These are phyloP conservation scores for Thelonectria olida DNA, from an alignment of 2,329 filamentous ascomycete genomes.

Conservation along the genomic window DNA sequence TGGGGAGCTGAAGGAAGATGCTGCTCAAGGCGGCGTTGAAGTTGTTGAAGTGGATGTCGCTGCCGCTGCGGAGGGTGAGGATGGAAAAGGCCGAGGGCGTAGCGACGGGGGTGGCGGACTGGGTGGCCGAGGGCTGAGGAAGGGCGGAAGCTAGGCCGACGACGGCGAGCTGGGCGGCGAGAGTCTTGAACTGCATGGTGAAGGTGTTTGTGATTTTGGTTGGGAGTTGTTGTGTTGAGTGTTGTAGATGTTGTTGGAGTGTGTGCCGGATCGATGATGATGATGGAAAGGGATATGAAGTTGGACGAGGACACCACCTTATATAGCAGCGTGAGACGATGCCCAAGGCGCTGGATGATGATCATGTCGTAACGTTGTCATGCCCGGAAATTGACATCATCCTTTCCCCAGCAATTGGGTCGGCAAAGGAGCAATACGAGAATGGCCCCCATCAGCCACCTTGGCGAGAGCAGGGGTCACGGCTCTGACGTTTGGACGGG, in stretches of 20 bases:
- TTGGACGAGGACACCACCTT: neutral
- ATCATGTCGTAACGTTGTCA: neutral
- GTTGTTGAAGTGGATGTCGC: slow-evolving; percentile 55
- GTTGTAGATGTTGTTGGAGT: neutral
- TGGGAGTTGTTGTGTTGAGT: neutral
- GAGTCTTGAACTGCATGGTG: slow-evolving; percentile 39
- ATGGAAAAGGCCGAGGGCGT: slow-evolving; percentile 52
- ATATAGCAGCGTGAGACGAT: neutral
- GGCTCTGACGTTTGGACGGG: neutral
- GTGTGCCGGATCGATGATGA: too few relatives aligned
- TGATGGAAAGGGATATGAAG: too few relatives aligned
- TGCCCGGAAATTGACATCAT: neutral
- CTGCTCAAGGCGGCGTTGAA: slow-evolving; percentile 55
- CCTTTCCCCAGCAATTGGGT: neutral
- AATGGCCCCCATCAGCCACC: neutral
- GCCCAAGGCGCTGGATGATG: neutral
- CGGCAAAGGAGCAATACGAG: neutral
- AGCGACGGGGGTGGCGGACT: neutral
- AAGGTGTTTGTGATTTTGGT: neutral
- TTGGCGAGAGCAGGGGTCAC: neutral
- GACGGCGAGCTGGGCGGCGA: slow-evolving; percentile 25
- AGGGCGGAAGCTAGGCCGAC: slow-evolving; percentile 19
- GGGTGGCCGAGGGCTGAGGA: slow-evolving; percentile 5
- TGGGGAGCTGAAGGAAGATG: slow-evolving; percentile 53
- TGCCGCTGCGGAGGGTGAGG: slow-evolving; percentile 59